Conservation (phyloP, 78 protist genomes). For the Dictyostelium purpureum region DNA sequence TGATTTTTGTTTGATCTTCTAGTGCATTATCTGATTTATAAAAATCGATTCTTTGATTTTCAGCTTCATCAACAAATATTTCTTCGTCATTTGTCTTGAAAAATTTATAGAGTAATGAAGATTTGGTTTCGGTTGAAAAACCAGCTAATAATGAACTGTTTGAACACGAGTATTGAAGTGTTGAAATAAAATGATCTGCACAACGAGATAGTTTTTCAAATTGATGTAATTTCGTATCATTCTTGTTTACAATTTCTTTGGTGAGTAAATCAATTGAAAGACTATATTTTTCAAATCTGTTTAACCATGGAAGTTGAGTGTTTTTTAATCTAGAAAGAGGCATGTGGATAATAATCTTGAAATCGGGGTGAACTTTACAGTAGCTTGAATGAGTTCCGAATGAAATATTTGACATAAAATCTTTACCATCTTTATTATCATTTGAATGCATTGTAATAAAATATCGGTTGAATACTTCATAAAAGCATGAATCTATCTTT, state of each 20-base stretch:
- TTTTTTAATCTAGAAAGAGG: not conserved
- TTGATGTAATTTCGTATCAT: no score
- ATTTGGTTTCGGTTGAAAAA: conserved; percentile 17
- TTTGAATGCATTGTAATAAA: not conserved
- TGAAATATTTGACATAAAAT: conserved; percentile 16
- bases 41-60: not conserved
- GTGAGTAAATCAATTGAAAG: conserved; percentile 12
- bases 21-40: not conserved
- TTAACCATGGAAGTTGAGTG: conserved; percentile 48
- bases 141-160: conserved; percentile 17
- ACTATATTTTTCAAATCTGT: conserved; percentile 51
- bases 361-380: conserved; percentile 27
- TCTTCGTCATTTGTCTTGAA: not conserved
- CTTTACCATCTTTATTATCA: not conserved
- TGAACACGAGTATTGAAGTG: not conserved
- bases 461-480: conserved; percentile 59
- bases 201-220: not conserved
- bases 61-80: not conserved
- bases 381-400: conserved; percentile 17
- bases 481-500: conserved; percentile 45
- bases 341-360: conserved; percentile 37
- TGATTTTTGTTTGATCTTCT: not conserved
- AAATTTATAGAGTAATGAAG: not conserved
- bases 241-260: not conserved
- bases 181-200: conserved; percentile 7